Base-by-base conservation (phyloP, 768 basidiomycete species). In the Glaciozyma antarctica region DNA sequence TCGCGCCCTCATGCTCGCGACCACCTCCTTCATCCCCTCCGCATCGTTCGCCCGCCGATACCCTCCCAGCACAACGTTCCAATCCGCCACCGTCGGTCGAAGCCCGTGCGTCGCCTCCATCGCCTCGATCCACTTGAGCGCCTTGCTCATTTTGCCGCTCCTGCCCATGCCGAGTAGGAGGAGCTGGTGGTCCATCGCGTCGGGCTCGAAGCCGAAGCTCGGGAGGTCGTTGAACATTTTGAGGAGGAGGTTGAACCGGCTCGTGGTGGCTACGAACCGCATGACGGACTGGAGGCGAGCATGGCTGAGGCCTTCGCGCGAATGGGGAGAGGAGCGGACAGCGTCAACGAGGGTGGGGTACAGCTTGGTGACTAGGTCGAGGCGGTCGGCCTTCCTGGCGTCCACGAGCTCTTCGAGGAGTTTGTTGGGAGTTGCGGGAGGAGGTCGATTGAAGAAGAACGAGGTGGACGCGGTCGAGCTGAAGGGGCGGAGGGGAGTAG, bases 21-120 rank as follows among this genome's bases (percentile, higher is more conserved):
- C 41, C 12, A 63, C n/a, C 3, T n/a, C 0, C n/a, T 55, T 43
- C 62, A 72, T 64, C 15, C 51, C 68, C 30, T 22, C 52, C 24
- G 63, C 41, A 52, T 65, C 61, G 10, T n/a, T 6, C 15, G 45
- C 22, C n/a, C 38, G 60, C 10, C 68, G 17, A 53, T 56, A 65
- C 12, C 58, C 71, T 16, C 57, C 6, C n/a, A 70, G 41, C 53
- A 70, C 48, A 16, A 63, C 22, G 62, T 72, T 69, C 62, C 62
- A 72, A 34, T 72, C 71, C 1, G 52, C 49, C 2, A 48, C 51
- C 45, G 30, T 24, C 2, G 71, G 68, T 3, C n/a, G 9, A 21
- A 69, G 6, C 0, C 61, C 58, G 44, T 58, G 32, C 9, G 58
- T 19, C 15, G 2, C 7, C 24, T 53, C 26, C 58, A 72, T 62